Evolutionary conservation across 306 rosid genomes (phyloP).

Genomic region (Trifolium dubium): DNA sequence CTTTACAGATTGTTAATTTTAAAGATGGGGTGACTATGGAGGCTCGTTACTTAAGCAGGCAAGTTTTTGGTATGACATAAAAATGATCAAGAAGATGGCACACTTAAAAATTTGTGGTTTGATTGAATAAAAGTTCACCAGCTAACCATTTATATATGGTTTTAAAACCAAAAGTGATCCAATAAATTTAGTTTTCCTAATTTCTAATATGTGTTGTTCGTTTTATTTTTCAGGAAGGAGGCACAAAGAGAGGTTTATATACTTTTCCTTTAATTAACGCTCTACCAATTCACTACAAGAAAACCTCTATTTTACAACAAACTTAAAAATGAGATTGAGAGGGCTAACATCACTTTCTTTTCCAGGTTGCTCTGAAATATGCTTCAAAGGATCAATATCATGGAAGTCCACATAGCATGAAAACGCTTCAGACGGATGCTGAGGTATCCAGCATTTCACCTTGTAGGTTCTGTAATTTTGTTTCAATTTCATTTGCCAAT

Average conservation of each 20-base stretch:
- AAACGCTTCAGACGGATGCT: slow-evolving; percentile 65
- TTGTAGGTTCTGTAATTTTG: slow-evolving; percentile 50
- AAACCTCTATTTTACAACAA: too few relatives aligned
- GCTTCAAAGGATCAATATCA: slow-evolving; percentile 52
- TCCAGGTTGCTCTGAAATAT: slow-evolving; percentile 79
- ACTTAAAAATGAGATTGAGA: too few relatives aligned
- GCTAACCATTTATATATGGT: background rate
- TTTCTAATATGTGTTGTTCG: slow-evolving; percentile 41
- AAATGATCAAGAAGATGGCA: slow-evolving; percentile 11
- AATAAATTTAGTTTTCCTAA: slow-evolving; percentile 24
- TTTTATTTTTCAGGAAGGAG: slow-evolving; percentile 78
- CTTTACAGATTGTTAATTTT: slow-evolving; percentile 66
- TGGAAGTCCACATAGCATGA: slow-evolving; percentile 52
- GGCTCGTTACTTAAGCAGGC: slow-evolving; percentile 89
- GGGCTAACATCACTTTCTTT: slow-evolving; percentile 27
- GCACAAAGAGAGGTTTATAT: slow-evolving; percentile 93
- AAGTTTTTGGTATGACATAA: slow-evolving; percentile 45
- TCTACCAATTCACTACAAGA: too few relatives aligned
- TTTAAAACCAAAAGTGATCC: background rate
- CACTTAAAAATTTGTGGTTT: slow-evolving; percentile 25
- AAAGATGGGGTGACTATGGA: slow-evolving; percentile 92
- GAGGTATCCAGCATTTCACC: slow-evolving; percentile 74
- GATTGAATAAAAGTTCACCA: background rate
- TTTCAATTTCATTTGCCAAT: slow-evolving; percentile 22
- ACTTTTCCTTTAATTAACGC: background rate